Conservation (phyloP, 768 basidiomycete genomes). For the Kwoniella heveanensis region DNA sequence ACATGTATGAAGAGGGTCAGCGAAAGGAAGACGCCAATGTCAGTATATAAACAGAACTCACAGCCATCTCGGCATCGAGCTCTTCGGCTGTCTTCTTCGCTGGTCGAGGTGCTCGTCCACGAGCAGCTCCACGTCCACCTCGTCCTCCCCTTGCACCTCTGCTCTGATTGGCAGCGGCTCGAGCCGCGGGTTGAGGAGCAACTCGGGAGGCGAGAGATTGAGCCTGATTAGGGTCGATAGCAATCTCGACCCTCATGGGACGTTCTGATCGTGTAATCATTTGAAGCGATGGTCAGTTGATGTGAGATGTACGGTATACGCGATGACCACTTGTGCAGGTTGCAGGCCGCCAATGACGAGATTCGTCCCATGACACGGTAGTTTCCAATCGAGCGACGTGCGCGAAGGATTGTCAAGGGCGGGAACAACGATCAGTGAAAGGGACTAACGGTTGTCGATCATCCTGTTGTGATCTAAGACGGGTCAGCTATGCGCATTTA, state of each 20-base stretch:
- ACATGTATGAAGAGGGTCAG: not conserved
- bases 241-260: slow-evolving; percentile 98
- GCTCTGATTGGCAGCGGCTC: slow-evolving; percentile 52
- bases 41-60: slow-evolving; percentile 55
- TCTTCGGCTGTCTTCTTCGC: slow-evolving; percentile 77
- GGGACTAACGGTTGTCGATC: slow-evolving; percentile 99
- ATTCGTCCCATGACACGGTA: not conserved
- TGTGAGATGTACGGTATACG: not conserved
- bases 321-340: not conserved
- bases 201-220: slow-evolving; percentile 81
- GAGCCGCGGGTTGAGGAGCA: slow-evolving; percentile 63
- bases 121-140: slow-evolving; percentile 52
- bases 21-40: not conserved
- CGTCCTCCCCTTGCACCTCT: slow-evolving; percentile 52
- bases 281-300: not conserved
- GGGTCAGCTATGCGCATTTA: slow-evolving; percentile 14
- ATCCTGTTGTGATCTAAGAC: slow-evolving; percentile 82
- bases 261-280: slow-evolving; percentile 66
- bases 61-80: slow-evolving; percentile 98
- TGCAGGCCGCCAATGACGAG: not conserved
- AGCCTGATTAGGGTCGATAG: slow-evolving; percentile 76
- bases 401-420: not conserved
- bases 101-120: slow-evolving; percentile 30
- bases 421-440: slow-evolving; percentile 48
- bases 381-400: not conserved